These are phyloP conservation scores for Rhizopus stolonifer DNA, from an alignment of 371 early-diverging fungal genomes.

Conservation along the genomic window DNA sequence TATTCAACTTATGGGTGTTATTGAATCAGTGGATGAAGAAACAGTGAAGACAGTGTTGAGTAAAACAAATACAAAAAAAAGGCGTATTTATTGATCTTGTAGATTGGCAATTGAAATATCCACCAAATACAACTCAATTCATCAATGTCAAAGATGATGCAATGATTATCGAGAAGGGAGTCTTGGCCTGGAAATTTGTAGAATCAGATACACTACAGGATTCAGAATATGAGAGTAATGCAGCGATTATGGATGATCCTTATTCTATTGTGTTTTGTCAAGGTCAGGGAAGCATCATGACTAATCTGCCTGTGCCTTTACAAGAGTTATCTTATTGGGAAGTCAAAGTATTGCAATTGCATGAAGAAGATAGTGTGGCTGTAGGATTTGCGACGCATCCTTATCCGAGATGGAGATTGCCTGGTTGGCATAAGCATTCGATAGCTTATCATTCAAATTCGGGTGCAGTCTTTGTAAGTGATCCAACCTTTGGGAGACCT, in stretches of 20 bases:
- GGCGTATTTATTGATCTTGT: too few species aligned
- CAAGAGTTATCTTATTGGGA: slow-evolving; percentile 72
- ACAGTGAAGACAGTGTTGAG: not conserved
- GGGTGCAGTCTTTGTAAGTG: slow-evolving; percentile 57
- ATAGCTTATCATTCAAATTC: slow-evolving; percentile 65
- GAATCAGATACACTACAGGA: slow-evolving; percentile 27
- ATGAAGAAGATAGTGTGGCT: slow-evolving; percentile 38
- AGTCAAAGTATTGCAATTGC: slow-evolving; percentile 59
- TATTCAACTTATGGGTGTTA: not conserved
- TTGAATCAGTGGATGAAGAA: not conserved
- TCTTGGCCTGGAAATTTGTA: slow-evolving; percentile 38
- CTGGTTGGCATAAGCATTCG: slow-evolving; percentile 65
- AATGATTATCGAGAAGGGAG: slow-evolving; percentile 32
- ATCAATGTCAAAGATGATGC: slow-evolving; percentile 27
- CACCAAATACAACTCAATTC: slow-evolving; percentile 28
- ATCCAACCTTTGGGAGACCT: slow-evolving; percentile 56
- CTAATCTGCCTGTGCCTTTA: slow-evolving; percentile 70
- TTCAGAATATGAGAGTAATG: slow-evolving; percentile 50
- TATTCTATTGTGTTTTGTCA: slow-evolving; percentile 68
- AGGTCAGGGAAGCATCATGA: slow-evolving; percentile 70
- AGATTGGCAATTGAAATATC: slow-evolving; percentile 41
- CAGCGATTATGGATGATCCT: slow-evolving; percentile 67
- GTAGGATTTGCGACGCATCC: slow-evolving; percentile 66
- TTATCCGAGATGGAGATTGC: slow-evolving; percentile 59
- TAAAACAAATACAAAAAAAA: too few species aligned